Conservation (phyloP, 2,329 filamentous ascomycete species). For the Aureobasidium pullulans region DNA sequence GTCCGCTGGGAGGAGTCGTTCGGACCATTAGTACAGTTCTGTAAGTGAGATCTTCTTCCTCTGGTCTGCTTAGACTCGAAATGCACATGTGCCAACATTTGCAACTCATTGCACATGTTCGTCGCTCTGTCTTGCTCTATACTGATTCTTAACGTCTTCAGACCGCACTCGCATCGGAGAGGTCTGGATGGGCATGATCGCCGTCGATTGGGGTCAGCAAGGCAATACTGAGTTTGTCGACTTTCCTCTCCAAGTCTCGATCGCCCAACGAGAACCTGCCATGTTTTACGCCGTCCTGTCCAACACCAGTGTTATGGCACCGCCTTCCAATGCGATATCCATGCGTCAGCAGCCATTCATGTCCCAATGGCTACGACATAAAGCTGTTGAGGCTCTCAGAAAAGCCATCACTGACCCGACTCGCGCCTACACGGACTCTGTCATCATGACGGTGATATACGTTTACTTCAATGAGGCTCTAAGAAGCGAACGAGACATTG, state of each 20-base stretch:
- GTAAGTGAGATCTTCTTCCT: neutral
- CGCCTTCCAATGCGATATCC: neutral
- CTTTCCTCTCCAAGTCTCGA: neutral
- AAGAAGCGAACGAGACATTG: neutral
- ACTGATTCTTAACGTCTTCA: neutral
- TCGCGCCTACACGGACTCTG: neutral
- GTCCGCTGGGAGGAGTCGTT: neutral
- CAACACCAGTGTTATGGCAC: neutral
- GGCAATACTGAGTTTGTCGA: constrained; percentile 3
- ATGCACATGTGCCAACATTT: too few relatives aligned
- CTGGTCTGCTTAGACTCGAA: neutral
- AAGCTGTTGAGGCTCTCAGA: neutral
- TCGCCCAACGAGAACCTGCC: neutral
- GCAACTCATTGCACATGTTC: too few relatives aligned
- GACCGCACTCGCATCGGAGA: neutral
- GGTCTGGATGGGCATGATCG: neutral
- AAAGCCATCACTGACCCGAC: neutral
- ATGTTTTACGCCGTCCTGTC: constrained; percentile 3
- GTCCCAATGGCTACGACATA: constrained; percentile 3
- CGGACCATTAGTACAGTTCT: neutral
- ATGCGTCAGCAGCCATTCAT: neutral
- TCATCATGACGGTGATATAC: neutral
- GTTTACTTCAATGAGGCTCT: constrained; percentile 2
- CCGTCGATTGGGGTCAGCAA: neutral
- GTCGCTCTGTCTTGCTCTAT: neutral